Evolutionary conservation across 2,329 filamentous ascomycete genomes (phyloP).

Genomic region (Trichoderma harzianum): DNA sequence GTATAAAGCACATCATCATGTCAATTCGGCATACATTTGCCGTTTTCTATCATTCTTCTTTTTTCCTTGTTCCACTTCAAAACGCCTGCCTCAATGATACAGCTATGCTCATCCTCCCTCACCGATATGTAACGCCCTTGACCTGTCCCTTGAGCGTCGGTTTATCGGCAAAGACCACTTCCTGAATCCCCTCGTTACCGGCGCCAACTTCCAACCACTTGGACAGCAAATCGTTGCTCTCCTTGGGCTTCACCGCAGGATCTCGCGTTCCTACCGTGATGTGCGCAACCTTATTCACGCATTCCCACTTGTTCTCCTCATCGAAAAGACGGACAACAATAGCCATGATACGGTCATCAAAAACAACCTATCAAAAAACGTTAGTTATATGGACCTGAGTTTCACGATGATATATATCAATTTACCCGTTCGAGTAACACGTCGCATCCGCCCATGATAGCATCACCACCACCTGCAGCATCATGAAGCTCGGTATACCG

Average conservation of each 20-base stretch:
- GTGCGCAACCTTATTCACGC: constrained; percentile 75
- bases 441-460: constrained; percentile 57
- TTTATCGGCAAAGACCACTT: constrained; percentile 49
- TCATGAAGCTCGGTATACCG: constrained; percentile 62
- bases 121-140: constrained; percentile 47
- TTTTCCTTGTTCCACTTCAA: background rate
- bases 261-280: constrained; percentile 84
- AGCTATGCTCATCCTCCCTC: constrained; percentile 21
- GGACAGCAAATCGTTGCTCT: constrained; percentile 82
- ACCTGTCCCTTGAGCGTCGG: constrained; percentile 44
- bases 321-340: constrained; percentile 75
- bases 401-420: constrained; percentile 31
- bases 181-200: constrained; percentile 40
- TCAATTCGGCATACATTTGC: background rate
- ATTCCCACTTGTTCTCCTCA: constrained; percentile 57
- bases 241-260: constrained; percentile 76
- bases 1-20: background rate
- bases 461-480: constrained; percentile 29
- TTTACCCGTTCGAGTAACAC: constrained; percentile 60
- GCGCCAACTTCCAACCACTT: constrained; percentile 65
- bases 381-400: constrained; percentile 13
- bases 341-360: constrained; percentile 84
- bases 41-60: background rate
- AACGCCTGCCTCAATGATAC: background rate
- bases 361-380: constrained; percentile 59